Percentiles rank a stretch among this genome's conserved stretches.
Evolutionary conservation across 169 alveolate species (phyloP).

Genomic region (Eimeria zaria): DNA sequence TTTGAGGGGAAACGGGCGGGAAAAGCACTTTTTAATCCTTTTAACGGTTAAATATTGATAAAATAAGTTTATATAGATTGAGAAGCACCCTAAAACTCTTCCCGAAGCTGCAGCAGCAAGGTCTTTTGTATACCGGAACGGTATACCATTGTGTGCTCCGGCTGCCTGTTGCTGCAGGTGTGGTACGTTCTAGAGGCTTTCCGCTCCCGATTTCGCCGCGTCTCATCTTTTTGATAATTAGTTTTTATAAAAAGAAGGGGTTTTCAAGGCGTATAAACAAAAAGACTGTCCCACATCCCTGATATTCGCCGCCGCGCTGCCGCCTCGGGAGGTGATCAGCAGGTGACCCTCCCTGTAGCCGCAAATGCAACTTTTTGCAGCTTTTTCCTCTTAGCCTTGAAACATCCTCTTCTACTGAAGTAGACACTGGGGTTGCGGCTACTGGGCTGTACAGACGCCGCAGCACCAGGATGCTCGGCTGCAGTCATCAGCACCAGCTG

Average conservation of each 20-base stretch:
- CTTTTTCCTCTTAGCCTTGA: background rate
- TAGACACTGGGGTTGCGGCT: background rate
- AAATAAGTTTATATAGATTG: background rate
- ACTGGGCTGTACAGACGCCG: background rate
- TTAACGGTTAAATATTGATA: background rate
- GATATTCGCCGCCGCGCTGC: background rate
- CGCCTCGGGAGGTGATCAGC: background rate
- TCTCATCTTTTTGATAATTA: background rate
- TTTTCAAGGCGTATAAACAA: background rate
- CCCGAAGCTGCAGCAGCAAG: background rate
- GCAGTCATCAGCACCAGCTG: background rate
- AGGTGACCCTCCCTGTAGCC: conserved; percentile 1
- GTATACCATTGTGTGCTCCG: background rate
- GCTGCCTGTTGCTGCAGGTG: background rate
- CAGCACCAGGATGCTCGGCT: background rate
- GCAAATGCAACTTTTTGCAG: conserved; percentile 6
- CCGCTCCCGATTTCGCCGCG: background rate
- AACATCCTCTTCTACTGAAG: background rate
- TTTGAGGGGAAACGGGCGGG: background rate
- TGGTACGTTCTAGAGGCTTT: background rate
- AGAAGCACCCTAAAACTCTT: background rate
- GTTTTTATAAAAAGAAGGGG: background rate
- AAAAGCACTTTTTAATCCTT: background rate
- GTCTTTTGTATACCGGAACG: background rate
- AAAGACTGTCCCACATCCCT: background rate